These are phyloP conservation scores for Amoeboaphelidium occidentale DNA, from an alignment of 371 early-diverging fungal species.

Conservation along the genomic window DNA sequence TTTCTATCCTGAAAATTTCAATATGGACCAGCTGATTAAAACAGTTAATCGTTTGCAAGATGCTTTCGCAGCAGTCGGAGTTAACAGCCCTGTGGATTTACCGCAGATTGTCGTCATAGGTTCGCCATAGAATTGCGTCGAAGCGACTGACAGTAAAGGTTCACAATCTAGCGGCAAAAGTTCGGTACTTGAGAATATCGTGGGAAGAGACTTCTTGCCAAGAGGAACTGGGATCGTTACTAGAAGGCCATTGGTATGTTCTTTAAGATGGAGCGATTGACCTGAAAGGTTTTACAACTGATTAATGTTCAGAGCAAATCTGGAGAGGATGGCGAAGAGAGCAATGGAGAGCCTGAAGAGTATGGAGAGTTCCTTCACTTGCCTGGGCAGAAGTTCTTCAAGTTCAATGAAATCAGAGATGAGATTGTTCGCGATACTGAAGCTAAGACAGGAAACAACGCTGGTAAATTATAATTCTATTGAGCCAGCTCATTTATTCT, in stretches of 20 bases:
- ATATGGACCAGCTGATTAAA: neutral
- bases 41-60: neutral
- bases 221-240: slow-evolving; percentile 73
- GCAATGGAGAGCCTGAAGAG: slow-evolving; percentile 43
- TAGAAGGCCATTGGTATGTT: slow-evolving; percentile 60
- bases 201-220: slow-evolving; percentile 94
- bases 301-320: slow-evolving; percentile 40
- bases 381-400: slow-evolving; percentile 68
- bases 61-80: slow-evolving; percentile 81
- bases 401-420: slow-evolving; percentile 80
- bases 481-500: neutral
- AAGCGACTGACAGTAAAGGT: slow-evolving; percentile 13
- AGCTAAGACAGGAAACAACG: slow-evolving; percentile 63
- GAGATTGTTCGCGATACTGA: slow-evolving; percentile 73
- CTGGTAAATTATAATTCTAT: slow-evolving; percentile 24
- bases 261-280: neutral
- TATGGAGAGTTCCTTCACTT: slow-evolving; percentile 93
- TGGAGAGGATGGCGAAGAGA: slow-evolving; percentile 11
- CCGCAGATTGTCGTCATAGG: slow-evolving; percentile 46
- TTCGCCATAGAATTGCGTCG: slow-evolving; percentile 13
- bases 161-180: slow-evolving; percentile 92
- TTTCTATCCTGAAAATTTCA: too few species aligned
- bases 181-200: slow-evolving; percentile 96
- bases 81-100: slow-evolving; percentile 86
- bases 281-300: slow-evolving; percentile 58